Evolutionary conservation across 2,329 filamentous ascomycete species (phyloP).

Genomic region (Purpureocillium lavendulum): DNA sequence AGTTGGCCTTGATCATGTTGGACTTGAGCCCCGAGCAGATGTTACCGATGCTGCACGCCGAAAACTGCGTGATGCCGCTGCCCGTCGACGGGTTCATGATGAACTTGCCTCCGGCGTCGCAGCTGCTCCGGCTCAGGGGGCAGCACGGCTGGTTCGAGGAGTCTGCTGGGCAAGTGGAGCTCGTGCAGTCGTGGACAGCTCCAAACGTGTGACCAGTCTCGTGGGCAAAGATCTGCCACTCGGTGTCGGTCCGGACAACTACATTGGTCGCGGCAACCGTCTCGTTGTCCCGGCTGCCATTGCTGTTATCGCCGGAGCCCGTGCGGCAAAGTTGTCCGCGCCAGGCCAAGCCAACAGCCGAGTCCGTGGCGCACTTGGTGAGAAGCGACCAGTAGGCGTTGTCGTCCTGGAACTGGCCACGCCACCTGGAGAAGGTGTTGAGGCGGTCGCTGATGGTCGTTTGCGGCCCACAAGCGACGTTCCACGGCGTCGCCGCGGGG

Average conservation of each 20-base stretch:
- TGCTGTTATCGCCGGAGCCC: slow-evolving; percentile 45
- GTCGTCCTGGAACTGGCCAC: slow-evolving; percentile 64
- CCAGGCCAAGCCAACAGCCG: slow-evolving; percentile 89
- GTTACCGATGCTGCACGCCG: slow-evolving; percentile 83
- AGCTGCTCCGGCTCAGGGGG: slow-evolving; percentile 58
- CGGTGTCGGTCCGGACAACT: slow-evolving; percentile 70
- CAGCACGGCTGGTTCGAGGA: slow-evolving; percentile 58
- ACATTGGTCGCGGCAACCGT: slow-evolving; percentile 83
- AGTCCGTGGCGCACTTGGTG: slow-evolving; percentile 70
- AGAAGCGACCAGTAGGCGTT: slow-evolving; percentile 94
- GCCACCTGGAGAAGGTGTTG: slow-evolving; percentile 83
- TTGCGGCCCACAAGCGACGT: slow-evolving; percentile 59
- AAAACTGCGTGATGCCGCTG: slow-evolving; percentile 67
- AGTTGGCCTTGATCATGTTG: slow-evolving; percentile 61
- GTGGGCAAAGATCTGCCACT: slow-evolving; percentile 96
- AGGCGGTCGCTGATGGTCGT: slow-evolving; percentile 67
- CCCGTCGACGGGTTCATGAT: slow-evolving; percentile 95
- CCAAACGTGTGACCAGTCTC: slow-evolving; percentile 93
- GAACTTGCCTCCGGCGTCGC: slow-evolving; percentile 69
- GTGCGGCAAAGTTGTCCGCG: slow-evolving; percentile 73
- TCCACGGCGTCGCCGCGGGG: slow-evolving; percentile 68
- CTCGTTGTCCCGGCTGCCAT: slow-evolving; percentile 47
- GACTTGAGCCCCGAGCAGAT: slow-evolving; percentile 81
- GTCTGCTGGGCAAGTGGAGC: slow-evolving; percentile 58
- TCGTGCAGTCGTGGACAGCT: slow-evolving; percentile 86